These are phyloP conservation scores for Thermomyces lanuginosus DNA, from an alignment of 2,329 filamentous ascomycete species.

Conservation along the genomic window DNA sequence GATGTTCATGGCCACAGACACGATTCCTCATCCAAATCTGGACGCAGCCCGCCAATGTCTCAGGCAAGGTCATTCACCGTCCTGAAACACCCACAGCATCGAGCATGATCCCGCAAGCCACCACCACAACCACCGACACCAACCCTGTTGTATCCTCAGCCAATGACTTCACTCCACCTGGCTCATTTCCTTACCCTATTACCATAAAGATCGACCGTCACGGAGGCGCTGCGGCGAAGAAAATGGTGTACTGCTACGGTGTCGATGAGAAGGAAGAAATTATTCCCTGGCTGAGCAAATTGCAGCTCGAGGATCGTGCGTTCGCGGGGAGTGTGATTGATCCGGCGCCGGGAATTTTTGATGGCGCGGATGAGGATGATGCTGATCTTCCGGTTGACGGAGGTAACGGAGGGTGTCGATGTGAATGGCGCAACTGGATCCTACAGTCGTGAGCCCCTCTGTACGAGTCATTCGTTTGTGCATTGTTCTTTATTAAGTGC, in stretches of 20 bases:
- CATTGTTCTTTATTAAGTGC: too few relatives aligned
- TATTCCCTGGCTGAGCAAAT: slow-evolving; percentile 30
- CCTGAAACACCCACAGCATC: slow-evolving; percentile 3
- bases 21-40: slow-evolving; percentile 47
- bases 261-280: slow-evolving; percentile 33
- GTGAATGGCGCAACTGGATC: slow-evolving; percentile 8
- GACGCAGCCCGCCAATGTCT: slow-evolving; percentile 32
- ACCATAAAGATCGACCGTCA: slow-evolving; percentile 45
- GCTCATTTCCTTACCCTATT: slow-evolving; percentile 45
- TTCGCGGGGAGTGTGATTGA: slow-evolving; percentile 38
- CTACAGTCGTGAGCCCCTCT: not conserved
- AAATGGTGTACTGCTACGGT: slow-evolving; percentile 45
- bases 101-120: slow-evolving; percentile 7
- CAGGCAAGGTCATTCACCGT: slow-evolving; percentile 13
- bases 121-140: slow-evolving; percentile 8
- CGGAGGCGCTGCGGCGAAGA: slow-evolving; percentile 37
- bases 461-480: too few relatives aligned
- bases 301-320: slow-evolving; percentile 37
- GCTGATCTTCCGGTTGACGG: slow-evolving; percentile 36
- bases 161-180: slow-evolving; percentile 35
- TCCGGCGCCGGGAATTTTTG: slow-evolving; percentile 31
- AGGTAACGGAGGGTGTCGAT: slow-evolving; percentile 34
- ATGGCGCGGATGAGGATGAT: slow-evolving; percentile 7
- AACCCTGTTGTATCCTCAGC: slow-evolving; percentile 16
- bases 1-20: slow-evolving; percentile 46